Base-by-base conservation (phyloP, 192 early-diverging fungal genomes). In the Entomortierella lignicola region DNA sequence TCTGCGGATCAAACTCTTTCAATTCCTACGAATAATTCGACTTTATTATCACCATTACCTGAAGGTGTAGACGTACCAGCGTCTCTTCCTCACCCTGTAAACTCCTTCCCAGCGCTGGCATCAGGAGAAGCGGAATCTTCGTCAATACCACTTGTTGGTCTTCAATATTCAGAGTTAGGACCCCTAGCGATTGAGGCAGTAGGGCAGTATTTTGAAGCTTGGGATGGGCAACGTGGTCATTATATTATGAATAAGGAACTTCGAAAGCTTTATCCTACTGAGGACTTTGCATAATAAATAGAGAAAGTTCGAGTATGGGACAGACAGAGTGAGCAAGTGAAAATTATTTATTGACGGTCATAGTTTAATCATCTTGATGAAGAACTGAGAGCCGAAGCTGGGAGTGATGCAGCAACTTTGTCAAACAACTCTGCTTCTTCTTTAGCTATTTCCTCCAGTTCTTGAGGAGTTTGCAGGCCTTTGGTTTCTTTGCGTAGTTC, bases 401-500 rank as follows among this genome's bases (percentile, higher is more conserved):
- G 72, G 27, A 74, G 48, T 23, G 48, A 50, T 5, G 63, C 27
- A 15, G 61, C 75, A n/a, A 73, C 60, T 41, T 69, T 72, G 21
- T 81, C 66, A 20, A 81, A 54, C 17, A 72, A n/a, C 55, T 67
- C 42, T 20, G 66, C 66, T 48, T 81, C 66, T 12, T 81, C 63
- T 41, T 72, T 63, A 23, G 63, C 71, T 59, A 79, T 23, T 23
- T 68, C 60, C 2, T 72, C 59, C 23, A 73, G 54, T 34, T 72
- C 80, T 13, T 72, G 44, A 7, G 31, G 32, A 23, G 60, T 42
- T 15, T 73, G 70, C 20, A 81, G 23, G 0, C 80, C 71, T 51
- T 81, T 87, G 23, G 82, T 63, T 55, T 89, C 82, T 13, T 83
- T 77, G 60, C 85, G 69, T 44, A 89, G 79, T 55, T 84, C 86